A percentile compares a stretch with the other conserved stretches of the same genome.
phyloP scores from a whole-genome alignment of 768 basidiomycete genomes.

The Zangia roseola region DNA sequence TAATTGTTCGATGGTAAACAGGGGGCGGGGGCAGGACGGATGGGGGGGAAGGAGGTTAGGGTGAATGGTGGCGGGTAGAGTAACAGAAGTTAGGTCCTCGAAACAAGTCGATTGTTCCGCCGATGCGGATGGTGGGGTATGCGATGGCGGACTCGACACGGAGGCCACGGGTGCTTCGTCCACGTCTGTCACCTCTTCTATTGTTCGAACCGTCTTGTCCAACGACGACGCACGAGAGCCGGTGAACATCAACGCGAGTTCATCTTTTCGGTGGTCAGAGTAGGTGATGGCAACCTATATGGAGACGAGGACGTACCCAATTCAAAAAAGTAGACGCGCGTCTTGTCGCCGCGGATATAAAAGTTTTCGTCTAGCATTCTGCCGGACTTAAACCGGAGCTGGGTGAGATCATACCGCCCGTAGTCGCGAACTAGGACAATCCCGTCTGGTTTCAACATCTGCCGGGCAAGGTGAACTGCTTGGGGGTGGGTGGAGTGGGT shows the following conservation, averaged over 20 bases:
- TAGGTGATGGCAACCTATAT: background rate
- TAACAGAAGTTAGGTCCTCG: background rate
- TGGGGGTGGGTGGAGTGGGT: background rate
- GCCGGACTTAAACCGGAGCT: conserved; percentile 86
- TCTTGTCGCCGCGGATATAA: conserved; percentile 96
- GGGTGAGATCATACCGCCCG: conserved; percentile 92
- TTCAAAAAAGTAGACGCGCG: conserved; percentile 96
- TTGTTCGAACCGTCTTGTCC: conserved; percentile 30
- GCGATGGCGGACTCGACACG: conserved; percentile 1
- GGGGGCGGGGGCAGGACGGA: conserved; percentile 42
- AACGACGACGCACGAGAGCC: conserved; percentile 45
- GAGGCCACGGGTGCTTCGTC: conserved; percentile 14
- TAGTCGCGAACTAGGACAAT: conserved; percentile 88
- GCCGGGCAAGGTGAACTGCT: conserved; percentile 1
- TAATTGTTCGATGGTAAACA: conserved; percentile 81
- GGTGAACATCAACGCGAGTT: conserved; percentile 78
- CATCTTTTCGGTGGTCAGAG: conserved; percentile 47
- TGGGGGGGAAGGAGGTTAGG: conserved; percentile 32
- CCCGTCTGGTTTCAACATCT: conserved; percentile 93
- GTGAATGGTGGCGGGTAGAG: conserved; percentile 32
- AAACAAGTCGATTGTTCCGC: background rate
- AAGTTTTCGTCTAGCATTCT: conserved; percentile 91
- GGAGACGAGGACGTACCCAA: conserved; percentile 48
- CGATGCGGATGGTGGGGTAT: conserved; percentile 5
- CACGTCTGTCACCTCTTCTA: conserved; percentile 38